phyloP scores from a whole-genome alignment of 306 rosid species.

The Arachis hypogaea region DNA sequence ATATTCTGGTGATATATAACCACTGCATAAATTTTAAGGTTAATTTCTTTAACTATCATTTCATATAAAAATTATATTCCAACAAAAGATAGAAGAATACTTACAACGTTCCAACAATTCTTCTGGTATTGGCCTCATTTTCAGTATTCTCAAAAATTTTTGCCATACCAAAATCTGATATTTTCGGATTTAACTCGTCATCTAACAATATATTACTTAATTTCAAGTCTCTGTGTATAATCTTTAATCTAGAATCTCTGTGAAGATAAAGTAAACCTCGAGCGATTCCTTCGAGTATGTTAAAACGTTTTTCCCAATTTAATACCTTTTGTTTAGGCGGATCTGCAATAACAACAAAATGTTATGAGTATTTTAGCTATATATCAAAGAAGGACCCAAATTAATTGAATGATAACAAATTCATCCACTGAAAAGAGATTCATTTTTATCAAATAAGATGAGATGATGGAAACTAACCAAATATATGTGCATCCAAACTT shows the following conservation, averaged over 20 bases:
- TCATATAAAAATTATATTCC: no score
- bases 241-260: conserved; percentile 19
- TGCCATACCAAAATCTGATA: background rate
- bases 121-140: conserved; percentile 26
- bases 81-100: background rate
- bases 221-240: background rate
- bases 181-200: background rate
- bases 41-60: no score
- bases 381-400: background rate
- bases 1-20: conserved; percentile 44
- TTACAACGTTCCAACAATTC: conserved; percentile 44
- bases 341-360: background rate
- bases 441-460: background rate
- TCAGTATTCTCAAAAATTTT: conserved; percentile 27
- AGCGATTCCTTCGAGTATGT: conserved; percentile 35
- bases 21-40: conserved; percentile 5
- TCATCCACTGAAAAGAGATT: background rate
- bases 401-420: background rate
- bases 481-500: conserved; percentile 39
- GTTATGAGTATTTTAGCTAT: no score
- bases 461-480: conserved; percentile 34
- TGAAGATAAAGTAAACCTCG: conserved; percentile 36
- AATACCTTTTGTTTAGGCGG: background rate
- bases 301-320: conserved; percentile 36
- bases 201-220: background rate